A percentile compares a stretch with the other conserved stretches of the same genome.
These are phyloP conservation scores for Tricladium varicosporioides DNA, from an alignment of 2,329 filamentous ascomycete genomes.

Conservation along the genomic window DNA sequence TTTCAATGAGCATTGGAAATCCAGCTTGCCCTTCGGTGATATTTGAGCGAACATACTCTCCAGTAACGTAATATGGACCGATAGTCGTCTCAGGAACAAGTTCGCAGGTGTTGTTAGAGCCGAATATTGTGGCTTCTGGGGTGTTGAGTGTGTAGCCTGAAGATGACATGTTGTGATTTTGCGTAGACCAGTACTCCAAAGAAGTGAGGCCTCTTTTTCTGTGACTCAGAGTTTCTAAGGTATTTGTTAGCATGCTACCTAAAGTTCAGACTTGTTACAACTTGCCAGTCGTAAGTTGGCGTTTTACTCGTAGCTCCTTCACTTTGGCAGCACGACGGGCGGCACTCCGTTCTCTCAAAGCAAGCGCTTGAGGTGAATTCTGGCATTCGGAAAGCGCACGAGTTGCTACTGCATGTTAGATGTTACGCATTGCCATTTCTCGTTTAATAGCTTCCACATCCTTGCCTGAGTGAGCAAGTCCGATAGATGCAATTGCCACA, in stretches of 20 bases:
- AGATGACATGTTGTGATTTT: conserved; percentile 11
- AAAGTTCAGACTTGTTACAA: neutral
- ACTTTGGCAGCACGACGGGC: conserved; percentile 10
- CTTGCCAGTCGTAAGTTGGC: conserved; percentile 8
- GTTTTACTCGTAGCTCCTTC: conserved; percentile 9
- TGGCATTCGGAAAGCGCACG: conserved; percentile 9
- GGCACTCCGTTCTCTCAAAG: conserved; percentile 8
- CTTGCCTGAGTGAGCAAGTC: conserved; percentile 29
- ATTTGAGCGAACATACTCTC: conserved; percentile 42
- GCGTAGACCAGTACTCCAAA: neutral
- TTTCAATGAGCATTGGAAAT: conserved; percentile 47
- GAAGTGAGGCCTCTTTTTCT: conserved; percentile 7
- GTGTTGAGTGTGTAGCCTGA: conserved; percentile 10
- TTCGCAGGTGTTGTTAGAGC: conserved; percentile 44
- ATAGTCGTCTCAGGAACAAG: conserved; percentile 51
- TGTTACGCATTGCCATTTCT: conserved; percentile 15
- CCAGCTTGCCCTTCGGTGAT: conserved; percentile 47
- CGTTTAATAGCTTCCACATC: conserved; percentile 12
- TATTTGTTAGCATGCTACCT: neutral
- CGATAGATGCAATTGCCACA: too few relatives aligned
- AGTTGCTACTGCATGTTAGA: conserved; percentile 7
- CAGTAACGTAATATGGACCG: conserved; percentile 47
- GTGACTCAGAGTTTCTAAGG: conserved; percentile 2
- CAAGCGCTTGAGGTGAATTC: conserved; percentile 6
- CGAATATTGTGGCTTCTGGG: conserved; percentile 32